Base-by-base conservation (phyloP, 169 alveolate species). In the Plasmodium adleri region DNA sequence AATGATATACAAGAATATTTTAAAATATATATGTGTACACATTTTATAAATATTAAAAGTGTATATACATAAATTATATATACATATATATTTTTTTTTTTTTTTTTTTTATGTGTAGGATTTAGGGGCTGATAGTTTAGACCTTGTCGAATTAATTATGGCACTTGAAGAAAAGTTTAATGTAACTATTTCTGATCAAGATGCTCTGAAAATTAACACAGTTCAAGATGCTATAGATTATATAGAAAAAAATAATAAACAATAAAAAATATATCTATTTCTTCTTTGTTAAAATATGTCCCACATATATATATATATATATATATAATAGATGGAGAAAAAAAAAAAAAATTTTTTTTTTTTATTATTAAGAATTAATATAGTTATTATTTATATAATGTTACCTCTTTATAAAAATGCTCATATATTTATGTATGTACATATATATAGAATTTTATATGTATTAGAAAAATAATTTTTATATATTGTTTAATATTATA, bases 81-180 rank as follows among this genome's bases (percentile, higher is more conserved):
- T 70, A 13, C 10, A 64, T 64, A 10, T 52, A 0, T 54, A 32
- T 17, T 0, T 10, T 13, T 59, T 13, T 15, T 7, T 56, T 15
- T 74, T 63, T 15, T 62, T 17, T 2, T 59, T 9, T 20, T 20
- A 5, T 39, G 43, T 62, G 64, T 76, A 95, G 97, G 97, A 95
- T 71, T 88, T 95, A 26, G 97, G 96, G 26, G 97, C 97, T 7
- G 97, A 95, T 86, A 93, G 93, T 71, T 88, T 95, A 70, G 97
- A 95, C 91, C 71, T 88, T 32, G 96, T 95, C 5, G 97, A 95
- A 87, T 45, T 95, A 70, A 92, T 95, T 62, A 95, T 95, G 88
- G 95, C 96, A 20, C 68, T 95, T 1, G 97, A 95, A 72, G 97
- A 95, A 80, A 93, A 94, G 54, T 95, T 95, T 43, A 96, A 83